A percentile compares a stretch with the other conserved stretches of the same genome.
Evolutionary conservation across 1,139 yeast species (phyloP).

Genomic region (Kazachstania sp.): DNA sequence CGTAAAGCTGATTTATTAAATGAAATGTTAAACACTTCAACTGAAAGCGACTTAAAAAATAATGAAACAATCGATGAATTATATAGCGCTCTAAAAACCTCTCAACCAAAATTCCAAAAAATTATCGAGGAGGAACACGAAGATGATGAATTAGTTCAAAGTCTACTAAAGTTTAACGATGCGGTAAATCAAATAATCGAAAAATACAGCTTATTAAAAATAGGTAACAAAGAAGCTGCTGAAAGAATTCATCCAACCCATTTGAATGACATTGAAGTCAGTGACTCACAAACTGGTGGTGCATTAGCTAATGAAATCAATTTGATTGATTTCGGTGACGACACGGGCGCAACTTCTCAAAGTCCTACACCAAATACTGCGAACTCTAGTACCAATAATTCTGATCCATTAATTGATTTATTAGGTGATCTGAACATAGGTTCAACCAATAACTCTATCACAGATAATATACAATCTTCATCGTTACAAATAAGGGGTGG

Average conservation of each 20-base stretch:
- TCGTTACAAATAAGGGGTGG: conserved; percentile 36
- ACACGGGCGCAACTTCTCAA: conserved; percentile 12
- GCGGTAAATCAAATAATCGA: conserved; percentile 60
- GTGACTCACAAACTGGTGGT: conserved; percentile 30
- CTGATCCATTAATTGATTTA: conserved; percentile 18
- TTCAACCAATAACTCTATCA: conserved; percentile 11
- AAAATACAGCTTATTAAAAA: conserved; percentile 58
- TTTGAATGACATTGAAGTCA: conserved; percentile 12
- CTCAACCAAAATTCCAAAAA: conserved; percentile 81
- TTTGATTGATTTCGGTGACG: conserved; percentile 9
- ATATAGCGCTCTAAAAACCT: conserved; percentile 67
- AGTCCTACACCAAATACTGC: conserved; percentile 9
- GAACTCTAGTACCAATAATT: conserved; percentile 1
- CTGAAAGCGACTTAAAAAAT: conserved; percentile 41
- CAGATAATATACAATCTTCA: conserved; percentile 8
- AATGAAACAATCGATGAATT: conserved; percentile 74
- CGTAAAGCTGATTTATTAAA: conserved; percentile 82
- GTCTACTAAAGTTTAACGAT: conserved; percentile 65
- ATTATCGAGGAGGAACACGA: conserved; percentile 71
- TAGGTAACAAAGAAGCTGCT: conserved; percentile 58
- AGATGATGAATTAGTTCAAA: conserved; percentile 59
- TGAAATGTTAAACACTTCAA: conserved; percentile 69
- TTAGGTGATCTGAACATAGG: conserved; percentile 53
- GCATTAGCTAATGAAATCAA: conserved; percentile 16
- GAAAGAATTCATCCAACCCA: conserved; percentile 41